A percentile compares a stretch with the other conserved stretches of the same genome.
Evolutionary conservation across 2,329 filamentous ascomycete species (phyloP).

Genomic region (Colletotrichum chrysophilum): DNA sequence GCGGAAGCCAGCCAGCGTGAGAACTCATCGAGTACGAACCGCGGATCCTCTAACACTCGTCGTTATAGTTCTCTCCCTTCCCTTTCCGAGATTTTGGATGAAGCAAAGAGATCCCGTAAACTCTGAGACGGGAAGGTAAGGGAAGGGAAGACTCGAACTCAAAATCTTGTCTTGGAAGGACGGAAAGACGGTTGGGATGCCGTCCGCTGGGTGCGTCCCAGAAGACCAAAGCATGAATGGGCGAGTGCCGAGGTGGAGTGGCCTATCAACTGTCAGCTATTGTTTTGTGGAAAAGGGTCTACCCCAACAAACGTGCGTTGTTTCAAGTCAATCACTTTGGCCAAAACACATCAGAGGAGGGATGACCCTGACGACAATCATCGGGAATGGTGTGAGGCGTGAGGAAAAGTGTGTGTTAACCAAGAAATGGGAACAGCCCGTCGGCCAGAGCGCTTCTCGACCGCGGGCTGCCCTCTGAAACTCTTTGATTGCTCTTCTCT

Average conservation of each 20-base stretch:
- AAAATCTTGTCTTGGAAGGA: background rate
- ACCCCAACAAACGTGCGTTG: constrained; percentile 1
- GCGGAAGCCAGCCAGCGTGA: background rate
- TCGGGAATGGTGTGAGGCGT: background rate
- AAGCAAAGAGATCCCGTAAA: background rate
- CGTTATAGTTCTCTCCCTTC: background rate
- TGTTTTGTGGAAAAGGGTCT: background rate
- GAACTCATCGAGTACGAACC: background rate
- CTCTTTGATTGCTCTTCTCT: constrained; percentile 19
- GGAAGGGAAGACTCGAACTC: background rate
- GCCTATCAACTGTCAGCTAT: constrained; percentile 4
- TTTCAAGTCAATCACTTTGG: constrained; percentile 17
- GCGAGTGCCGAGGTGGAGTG: background rate
- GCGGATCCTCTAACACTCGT: background rate
- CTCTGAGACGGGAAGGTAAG: background rate
- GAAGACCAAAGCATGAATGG: background rate
- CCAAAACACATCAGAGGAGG: constrained; percentile 3
- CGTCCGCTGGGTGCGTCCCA: background rate
- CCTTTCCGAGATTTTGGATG: background rate
- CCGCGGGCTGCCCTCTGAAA: constrained; percentile 1
- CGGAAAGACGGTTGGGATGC: background rate
- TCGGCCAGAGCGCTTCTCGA: constrained; percentile 21
- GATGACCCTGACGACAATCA: background rate
- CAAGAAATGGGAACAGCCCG: background rate
- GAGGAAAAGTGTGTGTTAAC: background rate